These are phyloP conservation scores for Bisporella sp. DNA, from an alignment of 2,329 filamentous ascomycete species.

Conservation along the genomic window DNA sequence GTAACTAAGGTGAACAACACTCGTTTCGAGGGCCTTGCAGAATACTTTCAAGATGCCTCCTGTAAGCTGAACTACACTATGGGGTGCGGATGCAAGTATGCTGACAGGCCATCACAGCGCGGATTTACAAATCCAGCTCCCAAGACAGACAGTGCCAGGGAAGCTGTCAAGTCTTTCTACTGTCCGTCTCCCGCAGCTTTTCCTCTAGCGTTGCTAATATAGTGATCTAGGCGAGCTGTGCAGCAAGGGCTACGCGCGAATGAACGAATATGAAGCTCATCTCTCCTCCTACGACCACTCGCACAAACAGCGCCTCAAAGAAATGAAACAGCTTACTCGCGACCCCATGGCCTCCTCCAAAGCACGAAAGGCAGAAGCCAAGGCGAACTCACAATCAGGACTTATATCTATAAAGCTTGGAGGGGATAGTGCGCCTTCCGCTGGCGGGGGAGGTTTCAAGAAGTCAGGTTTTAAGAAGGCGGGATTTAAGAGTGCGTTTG, in stretches of 20 bases:
- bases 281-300: constrained; percentile 92
- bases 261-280: constrained; percentile 95
- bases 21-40: too few relatives aligned
- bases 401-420: constrained; percentile 61
- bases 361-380: constrained; percentile 63
- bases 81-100: not conserved
- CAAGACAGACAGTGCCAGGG: constrained; percentile 58
- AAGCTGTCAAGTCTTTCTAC: constrained; percentile 74
- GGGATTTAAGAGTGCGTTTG: constrained; percentile 74
- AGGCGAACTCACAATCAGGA: constrained; percentile 52
- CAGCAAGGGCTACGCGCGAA: constrained; percentile 87
- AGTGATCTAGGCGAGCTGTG: constrained; percentile 59
- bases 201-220: constrained; percentile 5
- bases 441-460: constrained; percentile 46
- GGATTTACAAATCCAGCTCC: constrained; percentile 39
- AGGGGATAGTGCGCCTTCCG: constrained; percentile 25
- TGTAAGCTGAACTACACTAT: constrained; percentile 31
- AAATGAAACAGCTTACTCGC: constrained; percentile 78
- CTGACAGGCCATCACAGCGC: constrained; percentile 27
- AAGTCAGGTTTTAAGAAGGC: constrained; percentile 74
- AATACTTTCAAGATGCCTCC: constrained; percentile 42
- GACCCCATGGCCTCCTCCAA: constrained; percentile 59
- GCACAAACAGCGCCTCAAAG: constrained; percentile 83
- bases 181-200: constrained; percentile 34
- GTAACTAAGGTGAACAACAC: too few relatives aligned